These are phyloP conservation scores for Nosema muscidifuracis DNA, from an alignment of 371 early-diverging fungal genomes.

Conservation along the genomic window DNA sequence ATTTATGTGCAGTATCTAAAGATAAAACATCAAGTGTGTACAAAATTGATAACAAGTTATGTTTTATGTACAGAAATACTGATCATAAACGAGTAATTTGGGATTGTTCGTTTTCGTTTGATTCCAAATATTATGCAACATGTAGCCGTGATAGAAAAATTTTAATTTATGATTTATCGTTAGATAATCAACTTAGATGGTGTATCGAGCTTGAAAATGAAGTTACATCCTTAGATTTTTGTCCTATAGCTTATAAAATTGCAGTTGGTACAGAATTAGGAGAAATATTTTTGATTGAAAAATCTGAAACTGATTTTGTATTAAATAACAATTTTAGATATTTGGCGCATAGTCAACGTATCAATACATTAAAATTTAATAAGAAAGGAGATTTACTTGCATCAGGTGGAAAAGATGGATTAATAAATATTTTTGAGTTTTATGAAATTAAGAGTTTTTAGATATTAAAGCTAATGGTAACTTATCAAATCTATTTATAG, in stretches of 20 bases:
- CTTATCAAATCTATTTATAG: no score
- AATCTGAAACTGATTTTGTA: neutral
- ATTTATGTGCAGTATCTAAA: constrained; percentile 42
- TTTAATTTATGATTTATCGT: constrained; percentile 32
- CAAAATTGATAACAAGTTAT: constrained; percentile 17
- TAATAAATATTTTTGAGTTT: constrained; percentile 34
- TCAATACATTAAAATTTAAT: constrained; percentile 37
- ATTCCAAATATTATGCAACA: constrained; percentile 45
- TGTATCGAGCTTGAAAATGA: constrained; percentile 30
- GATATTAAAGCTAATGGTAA: no score
- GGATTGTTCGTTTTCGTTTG: constrained; percentile 36
- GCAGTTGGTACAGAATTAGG: constrained; percentile 45
- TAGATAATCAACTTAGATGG: constrained; percentile 3
- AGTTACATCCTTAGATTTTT: constrained; percentile 43
- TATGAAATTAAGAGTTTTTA: no score
- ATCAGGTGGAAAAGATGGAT: constrained; percentile 40
- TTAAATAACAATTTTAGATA: neutral
- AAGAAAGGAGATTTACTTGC: constrained; percentile 17
- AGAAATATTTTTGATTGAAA: neutral
- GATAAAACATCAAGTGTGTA: constrained; percentile 53
- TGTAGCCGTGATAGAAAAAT: constrained; percentile 49
- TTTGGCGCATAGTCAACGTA: constrained; percentile 14
- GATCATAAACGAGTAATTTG: constrained; percentile 47
- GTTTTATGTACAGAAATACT: constrained; percentile 5
- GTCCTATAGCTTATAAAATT: constrained; percentile 3